A percentile compares a stretch with the other conserved stretches of the same genome.
These are phyloP conservation scores for Puccinellia tenuiflora DNA, from an alignment of 176 grass and related monocot genomes.

Conservation along the genomic window DNA sequence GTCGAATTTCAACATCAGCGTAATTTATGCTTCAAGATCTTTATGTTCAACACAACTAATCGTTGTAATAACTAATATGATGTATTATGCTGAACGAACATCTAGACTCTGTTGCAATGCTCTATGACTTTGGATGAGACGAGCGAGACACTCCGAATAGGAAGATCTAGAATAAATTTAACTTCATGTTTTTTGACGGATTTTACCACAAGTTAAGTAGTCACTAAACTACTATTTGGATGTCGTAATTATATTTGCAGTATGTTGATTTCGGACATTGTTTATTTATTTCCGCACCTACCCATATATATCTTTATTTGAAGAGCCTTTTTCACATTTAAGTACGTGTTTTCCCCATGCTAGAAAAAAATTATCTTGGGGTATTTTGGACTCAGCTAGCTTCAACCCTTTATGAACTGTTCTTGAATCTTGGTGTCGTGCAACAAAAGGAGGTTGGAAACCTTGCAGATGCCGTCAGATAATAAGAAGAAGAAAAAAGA, in stretches of 20 bases:
- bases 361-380: neutral
- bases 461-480: neutral
- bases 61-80: neutral
- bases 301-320: neutral
- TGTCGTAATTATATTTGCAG: neutral
- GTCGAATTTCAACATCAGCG: neutral
- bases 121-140: neutral
- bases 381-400: neutral
- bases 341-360: neutral
- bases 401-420: neutral
- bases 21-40: neutral
- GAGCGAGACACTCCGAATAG: neutral
- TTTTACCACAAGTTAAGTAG: neutral
- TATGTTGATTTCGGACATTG: neutral
- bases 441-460: neutral
- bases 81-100: neutral
- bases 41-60: neutral
- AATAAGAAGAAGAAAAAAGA: neutral
- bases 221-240: neutral
- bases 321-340: neutral
- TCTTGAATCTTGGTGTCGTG: neutral
- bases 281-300: neutral
- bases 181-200: neutral
- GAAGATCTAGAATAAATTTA: neutral
- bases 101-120: neutral